A percentile compares a stretch with the other conserved stretches of the same genome.
Conservation (phyloP, 495 filamentous ascomycete species). For the Aspergillus panamensis region DNA sequence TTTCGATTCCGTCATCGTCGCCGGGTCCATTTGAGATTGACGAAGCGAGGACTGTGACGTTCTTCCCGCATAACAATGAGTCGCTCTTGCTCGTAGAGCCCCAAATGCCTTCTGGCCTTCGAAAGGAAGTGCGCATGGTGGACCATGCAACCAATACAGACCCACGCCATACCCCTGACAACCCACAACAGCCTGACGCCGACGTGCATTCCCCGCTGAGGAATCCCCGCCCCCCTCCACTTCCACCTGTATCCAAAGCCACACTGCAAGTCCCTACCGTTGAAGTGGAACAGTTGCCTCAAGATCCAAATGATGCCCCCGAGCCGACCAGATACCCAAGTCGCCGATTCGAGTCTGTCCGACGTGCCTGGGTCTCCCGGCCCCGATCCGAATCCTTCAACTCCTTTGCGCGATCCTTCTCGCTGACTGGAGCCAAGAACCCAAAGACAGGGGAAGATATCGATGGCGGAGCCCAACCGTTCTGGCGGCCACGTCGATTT, state of each 20-base stretch:
- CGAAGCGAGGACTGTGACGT: slow-evolving; percentile 77
- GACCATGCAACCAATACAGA: slow-evolving; percentile 19
- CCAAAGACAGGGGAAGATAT: slow-evolving; percentile 42
- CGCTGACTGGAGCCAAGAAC: slow-evolving; percentile 44
- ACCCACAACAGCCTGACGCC: slow-evolving; percentile 27
- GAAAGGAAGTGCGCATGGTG: slow-evolving; percentile 22
- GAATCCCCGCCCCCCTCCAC: slow-evolving; percentile 70
- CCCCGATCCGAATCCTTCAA: slow-evolving; percentile 54
- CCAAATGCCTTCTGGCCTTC: slow-evolving; percentile 40
- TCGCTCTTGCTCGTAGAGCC: slow-evolving; percentile 77
- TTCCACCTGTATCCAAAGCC: slow-evolving; percentile 67
- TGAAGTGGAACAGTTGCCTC: slow-evolving; percentile 47
- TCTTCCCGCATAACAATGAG: slow-evolving; percentile 84
- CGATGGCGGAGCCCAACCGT: slow-evolving; percentile 65
- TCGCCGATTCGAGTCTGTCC: slow-evolving; percentile 50
- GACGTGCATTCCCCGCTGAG: slow-evolving; percentile 65
- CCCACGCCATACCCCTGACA: slow-evolving; percentile 33
- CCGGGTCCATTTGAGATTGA: slow-evolving; percentile 53
- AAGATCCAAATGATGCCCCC: slow-evolving; percentile 37
- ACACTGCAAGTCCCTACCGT: slow-evolving; percentile 68
- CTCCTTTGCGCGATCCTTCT: slow-evolving; percentile 39
- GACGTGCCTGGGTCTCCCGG: slow-evolving; percentile 55
- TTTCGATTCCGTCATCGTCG: slow-evolving; percentile 49
- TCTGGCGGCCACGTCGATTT: slow-evolving; percentile 75
- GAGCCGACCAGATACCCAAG: slow-evolving; percentile 42